Base-by-base conservation (phyloP, 352 stramenopile species). In the Globisporangium ultimum region DNA sequence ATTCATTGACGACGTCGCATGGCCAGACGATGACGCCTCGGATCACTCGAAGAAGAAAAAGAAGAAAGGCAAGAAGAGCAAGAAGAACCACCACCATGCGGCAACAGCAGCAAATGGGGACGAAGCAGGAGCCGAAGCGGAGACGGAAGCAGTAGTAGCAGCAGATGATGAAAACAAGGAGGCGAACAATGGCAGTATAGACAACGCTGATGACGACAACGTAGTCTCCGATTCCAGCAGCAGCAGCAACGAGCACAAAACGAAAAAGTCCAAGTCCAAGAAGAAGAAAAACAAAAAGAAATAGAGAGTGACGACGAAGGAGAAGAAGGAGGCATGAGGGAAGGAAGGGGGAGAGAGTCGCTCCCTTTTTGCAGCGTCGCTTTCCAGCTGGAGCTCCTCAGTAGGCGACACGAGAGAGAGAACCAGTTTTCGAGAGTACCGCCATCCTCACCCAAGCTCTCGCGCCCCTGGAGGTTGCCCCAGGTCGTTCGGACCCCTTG, bases 1-100 rank as follows among this genome's bases (percentile, higher is more conserved):
- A 34, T 95, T 95, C 55, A 66, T 93, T 20, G 86, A 95, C 50
- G 84, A 95, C 63, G 80, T 93, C 3, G 82, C 85, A 48, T 95
- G 84, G 82, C 84, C 85, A 1, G 82, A 91, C 24, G 77, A 91
- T 15, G 70, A 85, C 61, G 53, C 51, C 20, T 55, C 50, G 18
- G 68, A 87, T 20, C 64, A 66, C 32, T 68, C 58, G 71, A 89
- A 88, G 56, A 93, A 93, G 69, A 91, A 88, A 15, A 75, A 76
- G 58, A 87, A 84, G 66, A 86, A 87, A 64, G 34, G 66, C 22
- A 76, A 77, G 21, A 60, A 68, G 36, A 61, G 60, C 28, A 48
- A 48, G 21, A 48, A 55, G 28, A 32, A 47, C 7, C 38, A 42
- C 20, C 20, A 60, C 20, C 18, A 66, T 28, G 53, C 53, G 17